These are phyloP conservation scores for Citrullus amarus DNA, from an alignment of 306 rosid genomes.

Conservation along the genomic window DNA sequence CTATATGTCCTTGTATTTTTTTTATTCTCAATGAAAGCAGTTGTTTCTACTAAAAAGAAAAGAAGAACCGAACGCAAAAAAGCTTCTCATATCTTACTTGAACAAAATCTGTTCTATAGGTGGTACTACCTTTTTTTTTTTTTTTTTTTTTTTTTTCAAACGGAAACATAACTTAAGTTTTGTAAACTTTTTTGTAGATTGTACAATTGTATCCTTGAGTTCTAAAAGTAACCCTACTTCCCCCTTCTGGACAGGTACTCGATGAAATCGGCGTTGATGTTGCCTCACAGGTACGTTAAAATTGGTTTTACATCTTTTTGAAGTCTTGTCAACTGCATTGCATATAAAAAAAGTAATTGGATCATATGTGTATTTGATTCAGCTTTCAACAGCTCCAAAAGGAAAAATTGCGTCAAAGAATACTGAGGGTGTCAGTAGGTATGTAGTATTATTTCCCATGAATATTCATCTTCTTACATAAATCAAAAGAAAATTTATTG, in stretches of 20 bases:
- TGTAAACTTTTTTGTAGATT: too few species aligned
- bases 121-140: background rate
- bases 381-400: constrained; percentile 94
- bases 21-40: too few species aligned
- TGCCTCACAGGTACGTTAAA: constrained; percentile 72
- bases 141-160: too few species aligned
- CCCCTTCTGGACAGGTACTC: constrained; percentile 46
- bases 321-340: constrained; percentile 2
- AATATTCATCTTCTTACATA: background rate
- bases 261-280: constrained; percentile 96
- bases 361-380: constrained; percentile 17
- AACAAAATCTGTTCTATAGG: background rate
- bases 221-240: background rate
- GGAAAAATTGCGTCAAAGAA: constrained; percentile 67
- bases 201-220: too few species aligned
- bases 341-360: constrained; percentile 24
- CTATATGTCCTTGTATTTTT: too few species aligned
- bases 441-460: constrained; percentile 1
- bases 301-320: constrained; percentile 4
- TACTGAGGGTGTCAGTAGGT: constrained; percentile 73
- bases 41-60: too few species aligned
- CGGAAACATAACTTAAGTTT: too few species aligned
- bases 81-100: background rate
- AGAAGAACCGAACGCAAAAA: too few species aligned
- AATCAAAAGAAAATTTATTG: background rate